These are phyloP conservation scores for Lasiosphaeriaceae sp. DNA, from an alignment of 495 filamentous ascomycete genomes.

Conservation along the genomic window DNA sequence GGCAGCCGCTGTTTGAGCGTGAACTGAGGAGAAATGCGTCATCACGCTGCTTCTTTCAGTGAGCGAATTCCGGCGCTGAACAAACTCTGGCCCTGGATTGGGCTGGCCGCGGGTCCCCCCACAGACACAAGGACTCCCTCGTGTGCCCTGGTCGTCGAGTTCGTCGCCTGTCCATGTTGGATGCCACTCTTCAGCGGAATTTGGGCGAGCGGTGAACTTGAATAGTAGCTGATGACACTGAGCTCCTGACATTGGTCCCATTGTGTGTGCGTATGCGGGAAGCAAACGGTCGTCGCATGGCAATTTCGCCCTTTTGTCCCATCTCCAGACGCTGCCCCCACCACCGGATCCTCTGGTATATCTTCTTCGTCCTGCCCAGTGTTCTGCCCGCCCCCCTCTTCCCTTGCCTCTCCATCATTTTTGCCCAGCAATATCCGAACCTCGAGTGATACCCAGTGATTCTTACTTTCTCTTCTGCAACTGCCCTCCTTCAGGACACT, in stretches of 20 bases:
- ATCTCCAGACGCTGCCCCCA: not conserved
- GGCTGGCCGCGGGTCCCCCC: not conserved
- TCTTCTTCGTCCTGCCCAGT: not conserved
- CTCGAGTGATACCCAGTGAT: constrained; percentile 6
- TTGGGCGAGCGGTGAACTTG: not conserved
- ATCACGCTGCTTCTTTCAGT: not conserved
- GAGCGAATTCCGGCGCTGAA: not conserved
- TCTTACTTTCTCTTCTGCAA: constrained; percentile 2
- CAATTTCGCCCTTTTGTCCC: not conserved
- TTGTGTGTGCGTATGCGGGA: not conserved
- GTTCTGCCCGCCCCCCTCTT: not conserved
- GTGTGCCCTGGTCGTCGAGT: not conserved
- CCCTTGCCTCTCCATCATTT: not conserved
- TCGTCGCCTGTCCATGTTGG: not conserved
- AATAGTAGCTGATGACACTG: too few species aligned
- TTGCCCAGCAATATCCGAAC: constrained; percentile 1
- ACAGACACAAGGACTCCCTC: not conserved
- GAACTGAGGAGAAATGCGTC: not conserved
- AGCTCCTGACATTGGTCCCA: too few species aligned
- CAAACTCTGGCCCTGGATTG: too few species aligned
- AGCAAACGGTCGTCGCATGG: not conserved
- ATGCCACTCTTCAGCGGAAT: not conserved
- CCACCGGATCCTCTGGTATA: not conserved
- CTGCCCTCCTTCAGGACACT: not conserved
- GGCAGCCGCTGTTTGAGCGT: not conserved